Evolutionary conservation across 1,139 yeast genomes (phyloP).

Genomic region (Candida anutae): DNA sequence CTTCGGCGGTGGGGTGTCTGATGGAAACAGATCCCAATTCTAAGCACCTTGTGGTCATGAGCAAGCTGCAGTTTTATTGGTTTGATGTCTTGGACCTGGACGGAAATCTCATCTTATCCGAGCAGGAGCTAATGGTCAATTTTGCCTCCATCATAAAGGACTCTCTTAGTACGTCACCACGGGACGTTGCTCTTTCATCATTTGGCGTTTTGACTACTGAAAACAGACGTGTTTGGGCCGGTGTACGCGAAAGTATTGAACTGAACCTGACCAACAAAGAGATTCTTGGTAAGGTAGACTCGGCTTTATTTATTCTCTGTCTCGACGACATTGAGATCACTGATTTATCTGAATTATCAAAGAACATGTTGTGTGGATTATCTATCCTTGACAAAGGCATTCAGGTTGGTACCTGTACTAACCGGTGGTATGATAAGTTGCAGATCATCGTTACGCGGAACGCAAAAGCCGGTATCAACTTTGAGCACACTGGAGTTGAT

Average conservation of each 20-base stretch:
- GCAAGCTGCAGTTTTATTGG: constrained; percentile 89
- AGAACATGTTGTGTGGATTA: constrained; percentile 82
- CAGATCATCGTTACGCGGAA: constrained; percentile 86
- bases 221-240: constrained; percentile 80
- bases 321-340: constrained; percentile 69
- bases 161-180: constrained; percentile 49
- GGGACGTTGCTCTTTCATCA: constrained; percentile 71
- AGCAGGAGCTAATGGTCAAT: constrained; percentile 68
- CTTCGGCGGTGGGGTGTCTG: constrained; percentile 70
- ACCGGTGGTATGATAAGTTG: constrained; percentile 90
- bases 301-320: constrained; percentile 75
- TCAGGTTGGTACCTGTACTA: constrained; percentile 90
- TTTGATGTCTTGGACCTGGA: constrained; percentile 76
- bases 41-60: constrained; percentile 75
- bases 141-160: constrained; percentile 71
- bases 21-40: constrained; percentile 74
- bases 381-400: constrained; percentile 75
- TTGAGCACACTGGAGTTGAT: constrained; percentile 93
- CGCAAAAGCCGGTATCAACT: constrained; percentile 89
- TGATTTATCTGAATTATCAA: constrained; percentile 61
- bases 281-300: constrained; percentile 66
- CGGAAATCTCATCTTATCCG: constrained; percentile 62
- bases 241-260: constrained; percentile 45
- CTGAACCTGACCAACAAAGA: constrained; percentile 50
- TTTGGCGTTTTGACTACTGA: constrained; percentile 89